Conservation (phyloP, 768 basidiomycete genomes). For the Naganishia kalamii region DNA sequence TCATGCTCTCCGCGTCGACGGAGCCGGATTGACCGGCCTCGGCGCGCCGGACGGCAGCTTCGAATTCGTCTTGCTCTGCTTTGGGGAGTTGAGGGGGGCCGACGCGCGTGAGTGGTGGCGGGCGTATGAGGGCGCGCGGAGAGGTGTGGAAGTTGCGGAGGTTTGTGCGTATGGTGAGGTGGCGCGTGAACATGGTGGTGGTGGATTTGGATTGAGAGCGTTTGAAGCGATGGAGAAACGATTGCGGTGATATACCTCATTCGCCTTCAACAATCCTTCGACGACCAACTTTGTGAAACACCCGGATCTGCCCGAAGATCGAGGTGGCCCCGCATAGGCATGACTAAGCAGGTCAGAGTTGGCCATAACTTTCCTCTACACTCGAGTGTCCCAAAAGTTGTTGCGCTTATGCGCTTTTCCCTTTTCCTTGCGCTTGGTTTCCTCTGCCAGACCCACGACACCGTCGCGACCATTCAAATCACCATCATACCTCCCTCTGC, state of each 20-base stretch:
- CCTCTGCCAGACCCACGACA: neutral
- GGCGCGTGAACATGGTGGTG: neutral
- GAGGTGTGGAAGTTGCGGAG: neutral
- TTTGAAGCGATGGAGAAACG: neutral
- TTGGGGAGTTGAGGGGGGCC: slow-evolving; percentile 39
- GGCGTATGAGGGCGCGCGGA: neutral
- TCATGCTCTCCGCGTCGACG: slow-evolving; percentile 23
- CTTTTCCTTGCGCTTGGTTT: neutral
- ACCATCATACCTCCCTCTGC: neutral
- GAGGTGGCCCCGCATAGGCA: neutral
- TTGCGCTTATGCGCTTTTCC: neutral
- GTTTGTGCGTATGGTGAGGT: neutral
- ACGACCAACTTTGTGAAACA: neutral
- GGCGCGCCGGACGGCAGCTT: slow-evolving; percentile 34
- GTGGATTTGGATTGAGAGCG: neutral
- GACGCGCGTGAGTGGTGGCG: slow-evolving; percentile 29
- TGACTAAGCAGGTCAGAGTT: neutral
- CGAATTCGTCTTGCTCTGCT: slow-evolving; percentile 44
- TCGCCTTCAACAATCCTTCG: neutral
- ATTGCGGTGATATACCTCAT: neutral
- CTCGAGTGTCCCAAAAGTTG: no score
- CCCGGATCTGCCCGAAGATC: neutral
- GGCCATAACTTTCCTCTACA: no score
- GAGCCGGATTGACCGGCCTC: slow-evolving; percentile 20
- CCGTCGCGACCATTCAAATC: neutral